Conservation (phyloP, 179 eudicot species). For the Camellia oleifera region DNA sequence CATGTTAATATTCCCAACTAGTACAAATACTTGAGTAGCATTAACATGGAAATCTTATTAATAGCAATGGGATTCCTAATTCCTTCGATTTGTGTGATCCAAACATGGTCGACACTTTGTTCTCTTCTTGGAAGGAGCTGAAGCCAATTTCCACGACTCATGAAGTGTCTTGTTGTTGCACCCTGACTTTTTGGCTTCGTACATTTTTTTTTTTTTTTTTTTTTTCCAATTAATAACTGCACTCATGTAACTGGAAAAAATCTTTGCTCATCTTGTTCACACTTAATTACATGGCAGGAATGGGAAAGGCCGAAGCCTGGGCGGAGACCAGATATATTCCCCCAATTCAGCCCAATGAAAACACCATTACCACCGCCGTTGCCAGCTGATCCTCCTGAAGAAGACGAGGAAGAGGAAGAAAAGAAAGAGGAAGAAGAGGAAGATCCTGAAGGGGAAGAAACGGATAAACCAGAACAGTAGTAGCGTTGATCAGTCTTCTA, state of each 20-base stretch:
- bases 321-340: conserved; percentile 88
- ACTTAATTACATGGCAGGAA: conserved; percentile 45
- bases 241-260: no score
- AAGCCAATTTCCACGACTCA: no score
- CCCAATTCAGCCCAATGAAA: conserved; percentile 95
- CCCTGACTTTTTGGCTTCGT: background rate
- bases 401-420: conserved; percentile 84
- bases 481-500: background rate
- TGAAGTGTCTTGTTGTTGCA: no score
- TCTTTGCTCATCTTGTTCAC: background rate
- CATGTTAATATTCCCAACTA: no score
- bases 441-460: conserved; percentile 58
- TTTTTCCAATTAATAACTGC: no score
- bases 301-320: conserved; percentile 91
- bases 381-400: conserved; percentile 85
- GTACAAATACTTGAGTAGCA: no score
- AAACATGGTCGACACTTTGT: no score
- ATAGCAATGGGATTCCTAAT: no score
- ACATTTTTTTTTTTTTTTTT: no score
- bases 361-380: conserved; percentile 90
- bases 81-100: no score
- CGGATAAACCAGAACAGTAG: conserved; percentile 48
- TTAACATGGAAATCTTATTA: no score
- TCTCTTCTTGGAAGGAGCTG: no score
- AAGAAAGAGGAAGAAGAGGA: conserved; percentile 57